Percentiles rank a stretch among this genome's conserved stretches.
Evolutionary conservation across 148 eudicot genomes (phyloP).

Genomic region (Polygonum aviculare): DNA sequence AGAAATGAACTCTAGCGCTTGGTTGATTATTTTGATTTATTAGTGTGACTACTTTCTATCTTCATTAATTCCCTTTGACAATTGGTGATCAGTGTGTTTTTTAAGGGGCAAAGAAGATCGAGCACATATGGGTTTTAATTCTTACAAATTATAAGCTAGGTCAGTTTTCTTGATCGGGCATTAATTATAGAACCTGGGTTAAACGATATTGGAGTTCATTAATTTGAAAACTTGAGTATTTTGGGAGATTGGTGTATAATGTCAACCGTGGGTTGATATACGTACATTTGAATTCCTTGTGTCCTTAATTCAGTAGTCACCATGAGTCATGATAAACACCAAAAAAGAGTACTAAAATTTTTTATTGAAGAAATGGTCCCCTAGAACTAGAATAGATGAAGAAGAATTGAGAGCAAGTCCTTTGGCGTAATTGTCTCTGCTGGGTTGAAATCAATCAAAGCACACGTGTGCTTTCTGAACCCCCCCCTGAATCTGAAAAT

Average conservation of each 20-base stretch:
- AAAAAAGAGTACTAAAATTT: background rate
- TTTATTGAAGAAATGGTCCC: conserved; percentile 5
- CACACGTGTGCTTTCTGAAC: background rate
- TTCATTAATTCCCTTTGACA: background rate
- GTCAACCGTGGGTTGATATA: background rate
- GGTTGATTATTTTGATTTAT: background rate
- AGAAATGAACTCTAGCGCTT: background rate
- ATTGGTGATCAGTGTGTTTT: background rate
- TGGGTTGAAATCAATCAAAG: background rate
- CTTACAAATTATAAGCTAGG: too few relatives aligned
- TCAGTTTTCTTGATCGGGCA: too few relatives aligned
- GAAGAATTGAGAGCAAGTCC: background rate
- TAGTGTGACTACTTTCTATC: background rate
- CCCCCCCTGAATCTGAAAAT: background rate
- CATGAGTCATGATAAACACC: background rate
- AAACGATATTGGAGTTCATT: too few relatives aligned
- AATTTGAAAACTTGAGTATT: too few relatives aligned
- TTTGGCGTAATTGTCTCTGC: background rate
- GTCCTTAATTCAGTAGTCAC: too few relatives aligned
- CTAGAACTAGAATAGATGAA: background rate
- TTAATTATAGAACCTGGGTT: too few relatives aligned
- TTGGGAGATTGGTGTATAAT: background rate
- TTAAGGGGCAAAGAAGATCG: too few relatives aligned
- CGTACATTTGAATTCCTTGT: background rate
- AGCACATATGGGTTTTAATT: too few relatives aligned